These are phyloP conservation scores for Ceratobasidium sp. DNA, from an alignment of 1,284 basidiomycete genomes.

Conservation along the genomic window DNA sequence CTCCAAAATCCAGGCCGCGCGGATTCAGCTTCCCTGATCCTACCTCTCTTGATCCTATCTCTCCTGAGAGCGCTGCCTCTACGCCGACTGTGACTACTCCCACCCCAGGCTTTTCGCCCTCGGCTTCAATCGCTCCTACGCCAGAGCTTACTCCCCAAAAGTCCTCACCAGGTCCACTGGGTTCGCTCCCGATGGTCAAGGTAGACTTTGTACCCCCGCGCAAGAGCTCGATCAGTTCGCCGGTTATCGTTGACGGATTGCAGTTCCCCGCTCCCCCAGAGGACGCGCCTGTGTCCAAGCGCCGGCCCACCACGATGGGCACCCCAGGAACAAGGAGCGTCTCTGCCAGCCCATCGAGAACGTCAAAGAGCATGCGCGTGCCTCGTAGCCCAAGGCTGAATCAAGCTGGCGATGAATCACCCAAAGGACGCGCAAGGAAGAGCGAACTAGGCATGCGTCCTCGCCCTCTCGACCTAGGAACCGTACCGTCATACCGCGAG, in stretches of 20 bases:
- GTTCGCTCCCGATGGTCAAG: constrained; percentile 6
- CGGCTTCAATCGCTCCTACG: constrained; percentile 35
- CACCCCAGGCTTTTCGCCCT: constrained; percentile 20
- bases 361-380: constrained; percentile 23
- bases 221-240: neutral
- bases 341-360: constrained; percentile 1
- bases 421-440: neutral
- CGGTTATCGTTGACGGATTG: constrained; percentile 27
- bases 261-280: constrained; percentile 24
- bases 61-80: constrained; percentile 10
- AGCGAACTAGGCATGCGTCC: neutral
- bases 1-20: constrained; percentile 22
- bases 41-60: constrained; percentile 4
- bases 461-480: constrained; percentile 4
- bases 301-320: constrained; percentile 21
- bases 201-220: constrained; percentile 4
- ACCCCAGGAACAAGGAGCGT: neutral
- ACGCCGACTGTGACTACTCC: constrained; percentile 24
- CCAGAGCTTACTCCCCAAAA: constrained; percentile 36
- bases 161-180: neutral
- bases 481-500: constrained; percentile 26
- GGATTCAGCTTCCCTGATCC: constrained; percentile 20
- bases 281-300: neutral
- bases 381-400: constrained; percentile 2
- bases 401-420: neutral